Conservation (phyloP, 2,329 filamentous ascomycete genomes). For the Fusarium hainanense region DNA sequence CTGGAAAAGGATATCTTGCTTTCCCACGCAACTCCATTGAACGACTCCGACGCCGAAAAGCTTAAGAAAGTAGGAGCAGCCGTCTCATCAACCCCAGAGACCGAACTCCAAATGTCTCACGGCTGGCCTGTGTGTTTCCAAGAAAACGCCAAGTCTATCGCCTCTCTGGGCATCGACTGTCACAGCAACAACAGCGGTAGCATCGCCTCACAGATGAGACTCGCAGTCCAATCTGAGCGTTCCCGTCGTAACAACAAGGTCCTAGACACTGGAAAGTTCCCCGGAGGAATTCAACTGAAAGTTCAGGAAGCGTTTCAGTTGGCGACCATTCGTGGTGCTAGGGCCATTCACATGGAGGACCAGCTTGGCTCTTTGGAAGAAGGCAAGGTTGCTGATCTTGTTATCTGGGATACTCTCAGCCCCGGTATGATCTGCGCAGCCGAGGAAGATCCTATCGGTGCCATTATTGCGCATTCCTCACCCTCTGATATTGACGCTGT, state of each 20-base stretch:
- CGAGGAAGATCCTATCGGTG: constrained; percentile 4
- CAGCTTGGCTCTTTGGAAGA: constrained; percentile 5
- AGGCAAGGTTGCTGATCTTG: constrained; percentile 7
- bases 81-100: constrained; percentile 3
- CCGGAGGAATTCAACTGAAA: neutral
- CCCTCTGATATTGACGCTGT: constrained; percentile 4
- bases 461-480: constrained; percentile 5
- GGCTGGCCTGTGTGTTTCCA: constrained; percentile 21
- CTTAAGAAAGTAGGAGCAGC: neutral
- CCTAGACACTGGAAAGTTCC: neutral
- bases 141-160: constrained; percentile 5
- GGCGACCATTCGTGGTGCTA: constrained; percentile 5
- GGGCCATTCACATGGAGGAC: constrained; percentile 1
- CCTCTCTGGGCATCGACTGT: constrained; percentile 4
- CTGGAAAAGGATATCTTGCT: constrained; percentile 9
- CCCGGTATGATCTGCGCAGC: constrained; percentile 12
- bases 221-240: constrained; percentile 11
- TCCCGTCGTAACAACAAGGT: neutral
- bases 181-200: constrained; percentile 11
- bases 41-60: constrained; percentile 10
- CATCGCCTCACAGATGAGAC: constrained; percentile 2
- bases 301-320: constrained; percentile 5
- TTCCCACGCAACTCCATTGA: constrained; percentile 5
- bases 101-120: constrained; percentile 13
- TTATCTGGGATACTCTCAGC: constrained; percentile 8